These are phyloP conservation scores for Xylaria curta DNA, from an alignment of 495 filamentous ascomycete species.

Conservation along the genomic window DNA sequence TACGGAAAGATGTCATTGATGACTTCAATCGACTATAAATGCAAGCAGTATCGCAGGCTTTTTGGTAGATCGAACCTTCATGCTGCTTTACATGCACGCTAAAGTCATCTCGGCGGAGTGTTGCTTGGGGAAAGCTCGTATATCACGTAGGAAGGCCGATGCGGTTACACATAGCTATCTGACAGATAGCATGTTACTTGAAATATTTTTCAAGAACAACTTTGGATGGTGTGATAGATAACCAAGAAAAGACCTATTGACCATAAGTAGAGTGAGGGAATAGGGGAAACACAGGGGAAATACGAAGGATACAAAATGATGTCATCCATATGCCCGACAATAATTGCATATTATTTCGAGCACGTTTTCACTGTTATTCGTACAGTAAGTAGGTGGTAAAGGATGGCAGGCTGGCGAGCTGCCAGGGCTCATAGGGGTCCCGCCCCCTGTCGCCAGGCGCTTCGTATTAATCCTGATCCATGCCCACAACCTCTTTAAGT, in stretches of 20 bases:
- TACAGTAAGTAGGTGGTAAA: no score
- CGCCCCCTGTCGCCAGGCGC: slow-evolving; percentile 4
- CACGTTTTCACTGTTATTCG: no score
- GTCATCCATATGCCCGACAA: neutral
- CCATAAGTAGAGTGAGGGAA: neutral
- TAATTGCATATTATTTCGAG: neutral
- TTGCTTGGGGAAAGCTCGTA: neutral
- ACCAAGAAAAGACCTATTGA: neutral
- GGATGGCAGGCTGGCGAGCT: neutral
- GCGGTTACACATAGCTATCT: no score
- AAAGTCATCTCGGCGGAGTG: neutral
- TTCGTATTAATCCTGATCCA: slow-evolving; percentile 18
- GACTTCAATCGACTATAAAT: neutral
- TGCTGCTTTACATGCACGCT: neutral
- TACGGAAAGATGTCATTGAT: neutral
- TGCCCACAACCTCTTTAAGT: no score
- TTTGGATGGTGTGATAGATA: neutral
- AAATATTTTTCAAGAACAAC: no score
- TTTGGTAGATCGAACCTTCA: neutral
- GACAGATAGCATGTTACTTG: no score
- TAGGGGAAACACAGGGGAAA: neutral
- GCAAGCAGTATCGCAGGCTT: neutral
- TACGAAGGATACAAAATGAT: neutral
- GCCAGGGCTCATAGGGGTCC: slow-evolving; percentile 2
- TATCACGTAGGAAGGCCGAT: neutral